phyloP scores from a whole-genome alignment of 805 yeast genomes.

The Metschnikowia corniflorae region DNA sequence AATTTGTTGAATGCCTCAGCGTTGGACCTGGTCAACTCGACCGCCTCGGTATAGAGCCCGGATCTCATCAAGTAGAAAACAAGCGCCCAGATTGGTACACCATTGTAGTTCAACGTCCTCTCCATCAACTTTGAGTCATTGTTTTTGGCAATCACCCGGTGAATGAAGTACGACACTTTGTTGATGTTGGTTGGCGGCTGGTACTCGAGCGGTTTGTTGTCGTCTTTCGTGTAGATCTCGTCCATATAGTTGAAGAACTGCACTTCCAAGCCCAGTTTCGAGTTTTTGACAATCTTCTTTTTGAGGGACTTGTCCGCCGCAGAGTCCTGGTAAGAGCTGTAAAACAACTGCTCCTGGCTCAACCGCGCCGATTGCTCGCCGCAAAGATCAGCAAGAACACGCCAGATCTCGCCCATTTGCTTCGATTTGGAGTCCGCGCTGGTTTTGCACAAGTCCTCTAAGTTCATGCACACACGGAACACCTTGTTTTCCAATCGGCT shows the following conservation, averaged over 20 bases:
- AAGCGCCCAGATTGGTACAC: slow-evolving; percentile 91
- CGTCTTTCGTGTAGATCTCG: slow-evolving; percentile 58
- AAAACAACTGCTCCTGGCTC: slow-evolving; percentile 35
- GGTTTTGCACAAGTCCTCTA: slow-evolving; percentile 55
- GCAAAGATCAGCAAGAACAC: slow-evolving; percentile 52
- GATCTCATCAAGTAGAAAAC: slow-evolving; percentile 81
- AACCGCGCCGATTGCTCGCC: slow-evolving; percentile 32
- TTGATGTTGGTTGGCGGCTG: slow-evolving; percentile 65
- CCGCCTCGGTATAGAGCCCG: slow-evolving; percentile 77
- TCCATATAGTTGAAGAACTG: slow-evolving; percentile 79
- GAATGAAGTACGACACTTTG: slow-evolving; percentile 61
- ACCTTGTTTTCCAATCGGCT: slow-evolving; percentile 50
- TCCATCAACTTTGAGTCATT: slow-evolving; percentile 23
- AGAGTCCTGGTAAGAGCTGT: slow-evolving; percentile 16
- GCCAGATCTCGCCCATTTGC: slow-evolving; percentile 74
- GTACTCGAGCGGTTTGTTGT: slow-evolving; percentile 25
- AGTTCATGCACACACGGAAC: slow-evolving; percentile 57
- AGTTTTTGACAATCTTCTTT: slow-evolving; percentile 47
- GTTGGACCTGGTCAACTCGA: slow-evolving; percentile 60
- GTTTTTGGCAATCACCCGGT: slow-evolving; percentile 34
- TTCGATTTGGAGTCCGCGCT: slow-evolving; percentile 62
- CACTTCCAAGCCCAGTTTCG: slow-evolving; percentile 60
- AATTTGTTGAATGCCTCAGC: slow-evolving; percentile 74
- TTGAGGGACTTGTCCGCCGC: slow-evolving; percentile 24
- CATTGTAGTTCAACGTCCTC: slow-evolving; percentile 56